Evolutionary conservation across 2,329 filamentous ascomycete genomes (phyloP).

Genomic region (Penicillium sp.): DNA sequence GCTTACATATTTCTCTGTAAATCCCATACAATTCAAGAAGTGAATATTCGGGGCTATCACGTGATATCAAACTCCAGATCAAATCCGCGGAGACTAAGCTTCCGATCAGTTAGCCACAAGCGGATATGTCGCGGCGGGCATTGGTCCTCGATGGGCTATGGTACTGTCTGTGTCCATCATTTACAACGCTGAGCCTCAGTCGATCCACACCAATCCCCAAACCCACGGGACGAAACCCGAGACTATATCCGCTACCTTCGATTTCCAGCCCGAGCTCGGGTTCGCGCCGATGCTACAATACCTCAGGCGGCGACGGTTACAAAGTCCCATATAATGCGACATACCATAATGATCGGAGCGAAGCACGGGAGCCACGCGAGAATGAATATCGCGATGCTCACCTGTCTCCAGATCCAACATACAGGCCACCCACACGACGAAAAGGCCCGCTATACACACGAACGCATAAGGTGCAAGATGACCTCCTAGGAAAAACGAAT

Average conservation of each 20-base stretch:
- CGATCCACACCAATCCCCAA: conserved; percentile 12
- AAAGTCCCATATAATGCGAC: neutral
- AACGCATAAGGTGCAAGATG: conserved; percentile 1
- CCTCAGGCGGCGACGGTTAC: neutral
- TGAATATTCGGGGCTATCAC: conserved; percentile 2
- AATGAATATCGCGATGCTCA: neutral
- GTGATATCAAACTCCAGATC: conserved; percentile 11
- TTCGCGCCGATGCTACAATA: conserved; percentile 22
- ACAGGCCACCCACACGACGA: neutral
- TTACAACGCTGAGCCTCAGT: conserved; percentile 20
- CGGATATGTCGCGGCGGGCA: conserved; percentile 32
- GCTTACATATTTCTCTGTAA: neutral
- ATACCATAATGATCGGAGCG: neutral
- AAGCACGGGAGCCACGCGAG: neutral
- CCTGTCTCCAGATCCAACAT: neutral
- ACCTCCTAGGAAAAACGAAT: conserved; percentile 12
- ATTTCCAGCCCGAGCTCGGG: conserved; percentile 7
- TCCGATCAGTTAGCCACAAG: conserved; percentile 8
- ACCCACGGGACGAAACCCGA: conserved; percentile 6
- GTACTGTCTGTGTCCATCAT: conserved; percentile 42
- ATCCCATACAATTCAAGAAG: neutral
- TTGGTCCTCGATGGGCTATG: conserved; percentile 39
- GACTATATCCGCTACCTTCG: neutral
- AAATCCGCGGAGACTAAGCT: conserved; percentile 3
- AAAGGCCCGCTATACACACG: neutral